Conservation (phyloP, 805 yeast species). For the Metschnikowia corniflorae region DNA sequence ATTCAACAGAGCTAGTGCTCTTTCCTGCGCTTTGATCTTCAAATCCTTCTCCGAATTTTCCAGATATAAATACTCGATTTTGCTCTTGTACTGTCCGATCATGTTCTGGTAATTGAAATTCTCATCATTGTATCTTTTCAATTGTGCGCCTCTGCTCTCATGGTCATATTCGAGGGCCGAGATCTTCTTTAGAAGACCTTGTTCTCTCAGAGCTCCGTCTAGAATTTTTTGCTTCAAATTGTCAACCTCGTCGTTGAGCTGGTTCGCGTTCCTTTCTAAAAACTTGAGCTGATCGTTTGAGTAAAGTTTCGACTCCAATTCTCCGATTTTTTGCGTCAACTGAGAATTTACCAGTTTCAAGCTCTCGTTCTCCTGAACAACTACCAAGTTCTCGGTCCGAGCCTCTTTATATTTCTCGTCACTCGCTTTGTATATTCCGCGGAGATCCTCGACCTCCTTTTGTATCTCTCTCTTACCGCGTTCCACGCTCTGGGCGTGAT, state of each 20-base stretch:
- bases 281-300: constrained; percentile 52
- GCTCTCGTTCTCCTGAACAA: constrained; percentile 65
- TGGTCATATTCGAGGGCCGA: constrained; percentile 51
- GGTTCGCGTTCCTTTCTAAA: constrained; percentile 56
- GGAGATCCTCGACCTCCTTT: constrained; percentile 30
- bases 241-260: constrained; percentile 50
- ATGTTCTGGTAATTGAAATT: constrained; percentile 53
- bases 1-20: constrained; percentile 55
- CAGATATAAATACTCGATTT: constrained; percentile 36
- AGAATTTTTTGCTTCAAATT: constrained; percentile 45
- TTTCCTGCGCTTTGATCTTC: constrained; percentile 44
- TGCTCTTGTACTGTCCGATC: constrained; percentile 38
- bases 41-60: constrained; percentile 43
- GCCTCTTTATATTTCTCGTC: constrained; percentile 29
- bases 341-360: constrained; percentile 53
- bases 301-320: constrained; percentile 46
- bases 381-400: constrained; percentile 51
- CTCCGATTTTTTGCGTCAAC: constrained; percentile 42
- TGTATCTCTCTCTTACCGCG: constrained; percentile 30
- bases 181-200: constrained; percentile 49
- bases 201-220: constrained; percentile 50
- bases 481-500: constrained; percentile 34
- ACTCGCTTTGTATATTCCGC: constrained; percentile 28
- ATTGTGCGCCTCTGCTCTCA: constrained; percentile 48
- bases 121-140: constrained; percentile 55